These are phyloP conservation scores for Gomphus sp. DNA, from an alignment of 1,284 basidiomycete species.

Conservation along the genomic window DNA sequence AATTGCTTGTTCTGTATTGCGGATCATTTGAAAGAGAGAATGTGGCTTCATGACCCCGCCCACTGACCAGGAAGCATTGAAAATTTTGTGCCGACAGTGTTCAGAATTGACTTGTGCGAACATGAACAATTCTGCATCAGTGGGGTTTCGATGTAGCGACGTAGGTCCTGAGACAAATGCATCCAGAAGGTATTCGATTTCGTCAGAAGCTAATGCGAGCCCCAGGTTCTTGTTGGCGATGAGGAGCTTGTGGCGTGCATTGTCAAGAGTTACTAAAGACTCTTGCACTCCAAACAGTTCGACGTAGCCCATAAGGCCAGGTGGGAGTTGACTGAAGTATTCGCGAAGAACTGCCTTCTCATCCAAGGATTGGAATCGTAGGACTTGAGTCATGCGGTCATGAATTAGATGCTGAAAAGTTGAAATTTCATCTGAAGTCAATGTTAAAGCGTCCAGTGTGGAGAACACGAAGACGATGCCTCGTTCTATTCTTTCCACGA, in stretches of 20 bases:
- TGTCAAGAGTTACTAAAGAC: constrained; percentile 27
- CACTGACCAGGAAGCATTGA: constrained; percentile 96
- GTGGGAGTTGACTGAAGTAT: constrained; percentile 57
- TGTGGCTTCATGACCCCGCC: constrained; percentile 61
- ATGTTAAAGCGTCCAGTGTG: constrained; percentile 28
- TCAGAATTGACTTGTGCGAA: constrained; percentile 99
- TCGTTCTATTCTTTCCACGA: constrained; percentile 78
- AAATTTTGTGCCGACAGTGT: constrained; percentile 99
- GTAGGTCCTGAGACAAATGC: constrained; percentile 70
- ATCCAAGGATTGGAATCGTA: constrained; percentile 51
- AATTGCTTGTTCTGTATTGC: constrained; percentile 82
- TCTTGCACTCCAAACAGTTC: constrained; percentile 20
- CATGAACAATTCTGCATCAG: constrained; percentile 99
- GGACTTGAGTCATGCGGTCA: constrained; percentile 93
- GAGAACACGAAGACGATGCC: constrained; percentile 69
- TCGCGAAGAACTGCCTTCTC: constrained; percentile 37
- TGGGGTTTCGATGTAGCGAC: constrained; percentile 73
- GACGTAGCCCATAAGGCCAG: constrained; percentile 67
- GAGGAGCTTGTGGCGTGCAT: constrained; percentile 52
- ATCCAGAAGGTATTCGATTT: constrained; percentile 90
- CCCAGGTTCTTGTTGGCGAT: constrained; percentile 82
- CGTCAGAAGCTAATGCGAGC: constrained; percentile 82
- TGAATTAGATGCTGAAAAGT: constrained; percentile 64
- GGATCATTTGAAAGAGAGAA: constrained; percentile 96
- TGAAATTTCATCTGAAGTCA: constrained; percentile 35